These are phyloP conservation scores for Fusarium acutatum DNA, from an alignment of 2,329 filamentous ascomycete genomes.

Conservation along the genomic window DNA sequence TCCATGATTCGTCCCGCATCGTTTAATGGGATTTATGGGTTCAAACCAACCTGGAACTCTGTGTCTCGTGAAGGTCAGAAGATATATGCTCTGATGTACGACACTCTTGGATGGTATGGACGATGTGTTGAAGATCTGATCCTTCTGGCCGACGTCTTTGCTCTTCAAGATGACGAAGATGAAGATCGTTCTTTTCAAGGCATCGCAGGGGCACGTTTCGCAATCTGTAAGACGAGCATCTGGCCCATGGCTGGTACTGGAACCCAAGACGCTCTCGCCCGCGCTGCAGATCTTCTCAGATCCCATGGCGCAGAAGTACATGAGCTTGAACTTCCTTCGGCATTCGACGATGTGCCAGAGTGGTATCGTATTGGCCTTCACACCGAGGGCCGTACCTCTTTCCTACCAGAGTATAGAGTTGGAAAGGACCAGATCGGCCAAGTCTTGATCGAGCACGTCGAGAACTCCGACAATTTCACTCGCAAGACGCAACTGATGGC, in stretches of 20 bases:
- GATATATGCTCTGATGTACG: conserved; percentile 66
- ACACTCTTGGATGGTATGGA: conserved; percentile 70
- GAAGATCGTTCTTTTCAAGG: conserved; percentile 50
- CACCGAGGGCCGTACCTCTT: conserved; percentile 62
- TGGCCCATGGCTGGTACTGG: conserved; percentile 61
- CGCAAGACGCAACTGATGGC: conserved; percentile 61
- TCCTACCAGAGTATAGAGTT: conserved; percentile 62
- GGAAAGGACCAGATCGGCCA: conserved; percentile 58
- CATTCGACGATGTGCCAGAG: conserved; percentile 58
- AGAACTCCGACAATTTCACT: conserved; percentile 56
- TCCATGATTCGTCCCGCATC: conserved; percentile 71
- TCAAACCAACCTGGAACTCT: conserved; percentile 74
- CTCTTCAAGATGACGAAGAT: conserved; percentile 55
- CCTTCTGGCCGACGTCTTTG: conserved; percentile 64
- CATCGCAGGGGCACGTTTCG: conserved; percentile 63
- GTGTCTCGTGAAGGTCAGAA: conserved; percentile 70
- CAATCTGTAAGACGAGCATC: conserved; percentile 62
- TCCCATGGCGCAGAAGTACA: conserved; percentile 63
- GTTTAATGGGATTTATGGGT: conserved; percentile 72
- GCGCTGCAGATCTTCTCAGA: conserved; percentile 51
- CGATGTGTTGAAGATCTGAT: conserved; percentile 67
- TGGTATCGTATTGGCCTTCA: conserved; percentile 64
- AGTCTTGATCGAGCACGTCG: conserved; percentile 60
- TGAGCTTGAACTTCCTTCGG: conserved; percentile 62
- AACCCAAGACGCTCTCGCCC: conserved; percentile 54